Evolutionary conservation across 2,329 filamentous ascomycete species (phyloP).

Genomic region (Exutisphaerella laricina): DNA sequence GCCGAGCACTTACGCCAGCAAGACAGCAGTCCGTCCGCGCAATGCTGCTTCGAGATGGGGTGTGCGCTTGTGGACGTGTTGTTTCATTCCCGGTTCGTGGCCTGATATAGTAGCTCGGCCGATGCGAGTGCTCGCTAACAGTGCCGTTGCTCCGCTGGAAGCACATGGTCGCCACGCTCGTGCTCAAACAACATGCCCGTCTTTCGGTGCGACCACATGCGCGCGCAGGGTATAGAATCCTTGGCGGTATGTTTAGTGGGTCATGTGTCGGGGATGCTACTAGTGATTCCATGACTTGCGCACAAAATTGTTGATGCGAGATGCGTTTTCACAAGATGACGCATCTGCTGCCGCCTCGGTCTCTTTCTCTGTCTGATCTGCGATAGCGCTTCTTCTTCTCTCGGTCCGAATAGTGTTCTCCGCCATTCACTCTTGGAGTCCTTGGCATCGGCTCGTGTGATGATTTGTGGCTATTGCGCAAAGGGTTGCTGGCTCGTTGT

Average conservation of each 20-base stretch:
- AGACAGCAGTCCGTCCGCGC: too few species aligned
- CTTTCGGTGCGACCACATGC: background rate
- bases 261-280: background rate
- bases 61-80: too few species aligned
- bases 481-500: constrained; percentile 52
- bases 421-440: constrained; percentile 15
- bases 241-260: too few species aligned
- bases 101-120: too few species aligned
- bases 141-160: too few species aligned
- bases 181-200: background rate
- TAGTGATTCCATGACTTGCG: background rate
- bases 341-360: constrained; percentile 25
- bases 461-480: constrained; percentile 16
- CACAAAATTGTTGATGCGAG: background rate
- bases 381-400: constrained; percentile 24
- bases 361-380: constrained; percentile 19
- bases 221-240: too few species aligned
- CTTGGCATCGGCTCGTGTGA: constrained; percentile 13
- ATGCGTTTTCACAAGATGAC: constrained; percentile 24
- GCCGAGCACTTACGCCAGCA: too few species aligned
- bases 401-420: constrained; percentile 16
- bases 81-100: too few species aligned
- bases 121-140: background rate
- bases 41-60: too few species aligned
- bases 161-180: too few species aligned